A percentile compares a stretch with the other conserved stretches of the same genome.
Conservation (phyloP, 257 asterid species). For the Ballota nigra region DNA sequence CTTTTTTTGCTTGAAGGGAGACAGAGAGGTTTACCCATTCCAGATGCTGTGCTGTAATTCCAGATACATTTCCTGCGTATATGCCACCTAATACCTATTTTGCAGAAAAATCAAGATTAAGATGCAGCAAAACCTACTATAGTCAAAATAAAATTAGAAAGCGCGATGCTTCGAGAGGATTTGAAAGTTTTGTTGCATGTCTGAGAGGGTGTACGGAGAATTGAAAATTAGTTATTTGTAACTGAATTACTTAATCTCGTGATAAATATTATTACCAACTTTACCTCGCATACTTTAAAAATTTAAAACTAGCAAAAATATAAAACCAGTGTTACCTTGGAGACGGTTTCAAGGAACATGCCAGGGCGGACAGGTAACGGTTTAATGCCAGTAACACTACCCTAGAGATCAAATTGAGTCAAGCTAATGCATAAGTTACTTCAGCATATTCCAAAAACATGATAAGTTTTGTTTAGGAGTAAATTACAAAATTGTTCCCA, state of each 20-base stretch:
- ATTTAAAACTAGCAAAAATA: background rate
- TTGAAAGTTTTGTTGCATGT: background rate
- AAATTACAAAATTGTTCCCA: too few species aligned
- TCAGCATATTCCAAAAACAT: background rate
- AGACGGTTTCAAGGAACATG: constrained; percentile 96
- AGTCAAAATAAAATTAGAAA: background rate
- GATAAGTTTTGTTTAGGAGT: background rate
- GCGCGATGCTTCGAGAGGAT: background rate
- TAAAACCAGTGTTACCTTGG: constrained; percentile 62
- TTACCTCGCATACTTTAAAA: background rate
- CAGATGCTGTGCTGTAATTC: constrained; percentile 87
- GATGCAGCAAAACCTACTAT: background rate
- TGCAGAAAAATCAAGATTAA: constrained; percentile 25
- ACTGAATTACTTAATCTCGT: background rate
- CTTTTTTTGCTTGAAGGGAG: background rate
- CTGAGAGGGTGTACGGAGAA: background rate
- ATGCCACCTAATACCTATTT: constrained; percentile 87
- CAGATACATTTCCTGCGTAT: constrained; percentile 73
- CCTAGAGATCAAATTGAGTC: constrained; percentile 54
- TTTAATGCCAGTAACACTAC: constrained; percentile 67
- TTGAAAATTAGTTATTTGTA: background rate
- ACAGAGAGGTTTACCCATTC: constrained; percentile 68
- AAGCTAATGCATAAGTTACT: constrained; percentile 21
- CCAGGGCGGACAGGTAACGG: constrained; percentile 96
- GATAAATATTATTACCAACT: background rate